Conservation (phyloP, 1,284 basidiomycete genomes). For the Uromyces viciae-fabae region DNA sequence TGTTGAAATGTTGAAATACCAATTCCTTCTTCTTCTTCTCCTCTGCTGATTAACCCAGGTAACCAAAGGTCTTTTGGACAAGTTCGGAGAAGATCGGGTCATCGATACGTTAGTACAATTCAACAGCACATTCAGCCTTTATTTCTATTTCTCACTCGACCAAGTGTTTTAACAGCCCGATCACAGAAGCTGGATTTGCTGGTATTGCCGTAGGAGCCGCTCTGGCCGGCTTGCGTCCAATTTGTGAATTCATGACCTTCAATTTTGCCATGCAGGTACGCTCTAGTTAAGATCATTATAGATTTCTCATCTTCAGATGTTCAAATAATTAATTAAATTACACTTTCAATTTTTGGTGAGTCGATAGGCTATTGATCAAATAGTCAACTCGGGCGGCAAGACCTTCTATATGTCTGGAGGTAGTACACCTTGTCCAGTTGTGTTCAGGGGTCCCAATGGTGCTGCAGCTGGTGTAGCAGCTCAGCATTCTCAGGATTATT, state of each 20-base stretch:
- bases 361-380: slow-evolving; percentile 88
- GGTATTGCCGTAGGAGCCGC: slow-evolving; percentile 94
- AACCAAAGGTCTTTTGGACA: slow-evolving; percentile 96
- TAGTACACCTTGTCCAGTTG: slow-evolving; percentile 93
- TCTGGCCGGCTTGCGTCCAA: slow-evolving; percentile 84
- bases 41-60: too few relatives aligned
- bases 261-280: slow-evolving; percentile 77
- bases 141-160: slow-evolving; percentile 46
- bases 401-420: slow-evolving; percentile 99
- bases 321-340: not conserved
- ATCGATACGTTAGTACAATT: slow-evolving; percentile 64
- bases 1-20: not conserved
- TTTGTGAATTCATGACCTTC: slow-evolving; percentile 99
- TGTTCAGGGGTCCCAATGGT: slow-evolving; percentile 99
- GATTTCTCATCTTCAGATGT: not conserved
- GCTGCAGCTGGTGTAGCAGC: slow-evolving; percentile 95
- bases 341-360: slow-evolving; percentile 43
- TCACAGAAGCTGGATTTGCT: slow-evolving; percentile 98
- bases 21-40: not conserved
- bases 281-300: slow-evolving; percentile 28
- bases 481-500: slow-evolving; percentile 60
- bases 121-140: slow-evolving; percentile 47
- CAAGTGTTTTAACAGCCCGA: slow-evolving; percentile 64
- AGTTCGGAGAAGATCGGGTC: slow-evolving; percentile 98
- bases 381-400: slow-evolving; percentile 99